phyloP scores from a whole-genome alignment of 306 rosid species.

The Corylus heterophylla region DNA sequence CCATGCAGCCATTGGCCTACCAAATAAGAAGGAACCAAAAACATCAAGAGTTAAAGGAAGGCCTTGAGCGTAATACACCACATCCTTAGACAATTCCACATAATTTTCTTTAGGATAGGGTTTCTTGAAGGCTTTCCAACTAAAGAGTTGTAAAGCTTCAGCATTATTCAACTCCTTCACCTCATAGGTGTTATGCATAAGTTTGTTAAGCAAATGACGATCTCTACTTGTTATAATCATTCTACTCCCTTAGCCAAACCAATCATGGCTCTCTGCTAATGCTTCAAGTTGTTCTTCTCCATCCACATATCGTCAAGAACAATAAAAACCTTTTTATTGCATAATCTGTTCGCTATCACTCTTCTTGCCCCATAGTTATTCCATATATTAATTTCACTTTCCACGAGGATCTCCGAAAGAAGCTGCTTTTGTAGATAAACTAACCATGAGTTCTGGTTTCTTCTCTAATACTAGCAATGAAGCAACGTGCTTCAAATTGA shows the following conservation, averaged over 20 bases:
- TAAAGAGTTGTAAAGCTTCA: slow-evolving; percentile 29
- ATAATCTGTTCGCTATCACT: too few species aligned
- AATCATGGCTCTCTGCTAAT: not conserved
- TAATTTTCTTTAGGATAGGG: not conserved
- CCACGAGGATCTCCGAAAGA: not conserved
- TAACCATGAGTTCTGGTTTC: not conserved
- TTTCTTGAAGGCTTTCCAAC: slow-evolving; percentile 18
- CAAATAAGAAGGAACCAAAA: too few species aligned
- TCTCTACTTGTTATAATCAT: not conserved
- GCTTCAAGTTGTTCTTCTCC: not conserved
- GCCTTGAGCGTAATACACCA: slow-evolving; percentile 6
- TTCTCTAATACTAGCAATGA: not conserved
- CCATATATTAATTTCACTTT: not conserved
- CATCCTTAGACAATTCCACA: slow-evolving; percentile 10
- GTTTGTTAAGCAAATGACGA: not conserved
- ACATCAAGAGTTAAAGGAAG: too few species aligned
- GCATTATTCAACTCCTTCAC: not conserved
- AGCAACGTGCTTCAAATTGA: slow-evolving; percentile 17
- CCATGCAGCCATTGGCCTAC: slow-evolving; percentile 17
- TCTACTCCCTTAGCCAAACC: not conserved
- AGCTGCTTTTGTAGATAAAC: not conserved
- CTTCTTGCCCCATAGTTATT: not conserved
- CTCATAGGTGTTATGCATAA: slow-evolving; percentile 20
- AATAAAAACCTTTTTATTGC: not conserved
- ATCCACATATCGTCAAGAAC: not conserved